These are phyloP conservation scores for Diplodia scrobiculata DNA, from an alignment of 2,329 filamentous ascomycete species.

Conservation along the genomic window DNA sequence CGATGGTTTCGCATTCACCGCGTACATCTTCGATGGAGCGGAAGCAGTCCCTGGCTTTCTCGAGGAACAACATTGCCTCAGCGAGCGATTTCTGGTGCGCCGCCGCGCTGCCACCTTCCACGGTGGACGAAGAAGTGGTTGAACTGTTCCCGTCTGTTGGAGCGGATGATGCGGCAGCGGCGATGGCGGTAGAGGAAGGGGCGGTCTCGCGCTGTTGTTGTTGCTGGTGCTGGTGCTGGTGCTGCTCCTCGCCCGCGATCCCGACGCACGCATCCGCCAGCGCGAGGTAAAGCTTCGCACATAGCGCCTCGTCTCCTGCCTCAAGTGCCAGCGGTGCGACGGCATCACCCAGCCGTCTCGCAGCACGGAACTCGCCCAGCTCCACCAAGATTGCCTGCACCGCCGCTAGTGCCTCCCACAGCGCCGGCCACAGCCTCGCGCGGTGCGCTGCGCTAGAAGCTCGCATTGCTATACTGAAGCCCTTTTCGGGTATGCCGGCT, in stretches of 20 bases:
- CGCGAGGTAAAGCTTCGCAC: constrained; percentile 67
- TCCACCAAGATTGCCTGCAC: constrained; percentile 71
- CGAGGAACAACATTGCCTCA: constrained; percentile 42
- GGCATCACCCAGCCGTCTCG: constrained; percentile 64
- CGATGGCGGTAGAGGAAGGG: neutral
- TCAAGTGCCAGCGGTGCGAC: constrained; percentile 74
- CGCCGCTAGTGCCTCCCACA: constrained; percentile 72
- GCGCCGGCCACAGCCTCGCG: constrained; percentile 65
- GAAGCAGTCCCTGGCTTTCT: constrained; percentile 52
- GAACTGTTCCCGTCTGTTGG: constrained; percentile 31
- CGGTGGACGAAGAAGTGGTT: constrained; percentile 30
- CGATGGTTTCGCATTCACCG: constrained; percentile 76
- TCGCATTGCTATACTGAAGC: constrained; percentile 74
- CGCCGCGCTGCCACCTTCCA: constrained; percentile 33
- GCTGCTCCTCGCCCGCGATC: constrained; percentile 60
- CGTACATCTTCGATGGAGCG: constrained; percentile 66
- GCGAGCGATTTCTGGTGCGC: constrained; percentile 31
- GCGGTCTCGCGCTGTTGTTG: neutral
- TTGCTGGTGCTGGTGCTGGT: neutral
- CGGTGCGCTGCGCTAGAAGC: constrained; percentile 74
- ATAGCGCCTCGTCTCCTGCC: constrained; percentile 63
- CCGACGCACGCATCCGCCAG: constrained; percentile 81
- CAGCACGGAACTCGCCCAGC: constrained; percentile 70
- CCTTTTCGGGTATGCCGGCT: constrained; percentile 69
- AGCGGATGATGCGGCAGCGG: constrained; percentile 12